A percentile compares a stretch with the other conserved stretches of the same genome.
Conservation (phyloP, 352 stramenopile genomes). For the Phytopythium litorale region DNA sequence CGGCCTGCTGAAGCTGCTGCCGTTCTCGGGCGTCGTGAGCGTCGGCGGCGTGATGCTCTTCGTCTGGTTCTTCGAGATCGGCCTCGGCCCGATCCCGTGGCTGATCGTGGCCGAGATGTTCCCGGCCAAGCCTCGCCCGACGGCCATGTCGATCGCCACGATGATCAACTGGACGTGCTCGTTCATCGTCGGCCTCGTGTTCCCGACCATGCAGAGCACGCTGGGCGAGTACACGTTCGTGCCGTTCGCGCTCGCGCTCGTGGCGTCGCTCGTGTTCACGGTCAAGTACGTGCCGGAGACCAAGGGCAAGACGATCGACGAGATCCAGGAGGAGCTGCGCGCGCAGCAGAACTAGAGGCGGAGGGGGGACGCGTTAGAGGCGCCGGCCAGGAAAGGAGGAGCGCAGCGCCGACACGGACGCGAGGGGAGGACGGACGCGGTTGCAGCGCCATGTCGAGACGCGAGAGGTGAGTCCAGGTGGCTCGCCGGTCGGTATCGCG, state of each 20-base stretch:
- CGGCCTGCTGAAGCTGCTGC: constrained; percentile 57
- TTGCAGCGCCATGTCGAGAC: constrained; percentile 1
- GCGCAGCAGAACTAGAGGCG: constrained; percentile 19
- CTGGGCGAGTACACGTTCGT: constrained; percentile 89
- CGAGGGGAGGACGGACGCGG: neutral
- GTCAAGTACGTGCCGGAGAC: constrained; percentile 89
- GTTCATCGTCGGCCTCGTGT: constrained; percentile 93
- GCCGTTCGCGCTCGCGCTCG: constrained; percentile 84
- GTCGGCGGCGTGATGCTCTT: constrained; percentile 74
- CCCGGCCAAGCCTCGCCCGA: constrained; percentile 89
- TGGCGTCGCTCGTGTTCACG: constrained; percentile 74
- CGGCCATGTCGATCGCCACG: constrained; percentile 87
- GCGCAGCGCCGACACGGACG: neutral
- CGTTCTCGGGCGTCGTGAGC: constrained; percentile 53
- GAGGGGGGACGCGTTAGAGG: neutral
- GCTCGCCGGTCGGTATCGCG: neutral
- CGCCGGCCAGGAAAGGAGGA: neutral
- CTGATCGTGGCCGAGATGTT: constrained; percentile 97
- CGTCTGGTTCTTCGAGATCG: constrained; percentile 73
- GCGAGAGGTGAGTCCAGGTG: neutral
- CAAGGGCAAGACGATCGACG: constrained; percentile 77
- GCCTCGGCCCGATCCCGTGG: constrained; percentile 92
- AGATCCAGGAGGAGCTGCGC: constrained; percentile 61
- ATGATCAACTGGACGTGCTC: constrained; percentile 96
- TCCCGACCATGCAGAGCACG: constrained; percentile 87